phyloP scores from a whole-genome alignment of 176 grass and related monocot genomes.

The Cenchrus fungigraminus region DNA sequence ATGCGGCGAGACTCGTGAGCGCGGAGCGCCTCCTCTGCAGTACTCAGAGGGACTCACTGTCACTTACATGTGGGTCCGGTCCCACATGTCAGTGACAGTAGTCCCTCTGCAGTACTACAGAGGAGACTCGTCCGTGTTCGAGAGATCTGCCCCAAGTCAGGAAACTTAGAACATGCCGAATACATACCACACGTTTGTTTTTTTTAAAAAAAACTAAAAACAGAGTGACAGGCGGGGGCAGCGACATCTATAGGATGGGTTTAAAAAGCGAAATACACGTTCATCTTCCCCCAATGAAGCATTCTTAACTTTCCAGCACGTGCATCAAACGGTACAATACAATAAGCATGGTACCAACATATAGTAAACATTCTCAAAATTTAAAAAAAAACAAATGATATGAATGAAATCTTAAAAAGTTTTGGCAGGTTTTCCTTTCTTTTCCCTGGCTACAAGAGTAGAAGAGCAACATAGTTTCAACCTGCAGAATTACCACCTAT shows the following conservation, averaged over 20 bases:
- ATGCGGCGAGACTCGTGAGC: too few relatives aligned
- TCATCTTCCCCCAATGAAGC: neutral
- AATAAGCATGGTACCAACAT: neutral
- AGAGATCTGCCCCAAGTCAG: too few relatives aligned
- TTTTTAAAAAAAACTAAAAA: neutral
- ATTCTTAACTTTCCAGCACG: neutral
- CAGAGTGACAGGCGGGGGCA: too few relatives aligned
- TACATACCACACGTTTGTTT: neutral
- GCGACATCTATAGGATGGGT: neutral
- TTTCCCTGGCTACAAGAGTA: neutral
- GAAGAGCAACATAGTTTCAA: neutral
- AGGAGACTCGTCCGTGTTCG: too few relatives aligned
- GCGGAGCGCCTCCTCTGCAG: too few relatives aligned
- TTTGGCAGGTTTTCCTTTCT: neutral
- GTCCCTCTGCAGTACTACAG: too few relatives aligned
- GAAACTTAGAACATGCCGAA: neutral
- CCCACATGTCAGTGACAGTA: too few relatives aligned
- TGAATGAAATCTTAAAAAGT: neutral
- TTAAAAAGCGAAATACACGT: neutral
- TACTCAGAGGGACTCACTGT: too few relatives aligned
- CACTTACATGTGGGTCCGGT: too few relatives aligned
- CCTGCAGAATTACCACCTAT: neutral
- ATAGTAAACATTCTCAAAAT: neutral
- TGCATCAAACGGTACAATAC: neutral
- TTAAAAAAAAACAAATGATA: neutral